Base-by-base conservation (phyloP, 768 basidiomycete genomes). In the Lentinus tigrinus region DNA sequence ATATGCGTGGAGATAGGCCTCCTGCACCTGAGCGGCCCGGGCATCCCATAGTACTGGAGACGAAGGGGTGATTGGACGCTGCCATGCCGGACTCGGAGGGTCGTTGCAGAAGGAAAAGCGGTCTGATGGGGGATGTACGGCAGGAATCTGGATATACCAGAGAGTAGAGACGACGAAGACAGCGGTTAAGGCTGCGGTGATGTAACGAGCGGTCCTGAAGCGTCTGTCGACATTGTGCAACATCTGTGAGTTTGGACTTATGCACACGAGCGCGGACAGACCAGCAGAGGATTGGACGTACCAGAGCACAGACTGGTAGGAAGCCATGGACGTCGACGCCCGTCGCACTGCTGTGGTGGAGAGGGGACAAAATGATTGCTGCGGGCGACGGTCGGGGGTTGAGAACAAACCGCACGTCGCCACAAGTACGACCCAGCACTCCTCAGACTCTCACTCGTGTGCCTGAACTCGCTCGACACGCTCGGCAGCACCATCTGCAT, bases 1-100 rank as follows among this genome's bases (percentile, higher is more conserved):
- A 63, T 91, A 91, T 0, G 88, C 88, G 69, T 89, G 85, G 51
- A 77, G 50, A 68, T 88, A 90, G 0, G 88, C 85, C 10, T 73
- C 54, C 67, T 80, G 85, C 27, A 91, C 88, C 52, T 78, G 73
- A 6, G 72, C 70, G 0, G 88, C 85, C 31, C 83, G 74, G 13
- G 73, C 70, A 16, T 74, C 72, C 87, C 88, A 89, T 2, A n/a
- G n/a, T n/a, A 73, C 67, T 4, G 75, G 67, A 7, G 77, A 66
- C 0, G 50, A 43, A 19, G 34, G 37, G 17, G 46, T 36, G 14
- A 17, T 28, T 3, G 47, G 49, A 27, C 21, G n/a, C n/a, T 39
- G 21, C 14, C 26, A 19, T 16, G 56, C 42, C 10, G 23, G 34
- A 14, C n/a, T n/a, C n/a, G 47, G n/a, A 40, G 38, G n/a, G 43